Conservation (phyloP, 208 protist species). For the Wallacemonas sp. region DNA sequence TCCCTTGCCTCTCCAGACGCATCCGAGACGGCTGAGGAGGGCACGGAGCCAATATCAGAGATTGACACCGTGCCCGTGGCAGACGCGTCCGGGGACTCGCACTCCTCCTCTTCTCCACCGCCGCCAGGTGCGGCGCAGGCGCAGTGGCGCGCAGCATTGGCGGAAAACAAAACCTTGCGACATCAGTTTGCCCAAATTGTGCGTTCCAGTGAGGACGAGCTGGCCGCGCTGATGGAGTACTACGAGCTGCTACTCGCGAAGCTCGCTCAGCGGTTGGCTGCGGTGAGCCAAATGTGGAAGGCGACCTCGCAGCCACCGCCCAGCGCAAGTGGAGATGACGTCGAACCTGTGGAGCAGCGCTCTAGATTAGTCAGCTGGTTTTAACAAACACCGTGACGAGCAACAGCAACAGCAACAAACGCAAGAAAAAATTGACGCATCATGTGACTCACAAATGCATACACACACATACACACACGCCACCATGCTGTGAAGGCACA, state of each 20-base stretch:
- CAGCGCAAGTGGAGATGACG: not conserved
- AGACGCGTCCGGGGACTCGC: too few relatives aligned
- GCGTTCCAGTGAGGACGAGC: conserved; percentile 32
- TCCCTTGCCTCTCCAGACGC: too few relatives aligned
- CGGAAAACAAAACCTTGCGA: conserved; percentile 17
- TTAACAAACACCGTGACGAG: conserved; percentile 2
- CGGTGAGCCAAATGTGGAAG: conserved; percentile 8
- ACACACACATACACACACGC: too few relatives aligned
- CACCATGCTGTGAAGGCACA: too few relatives aligned
- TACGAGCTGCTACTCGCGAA: conserved; percentile 27
- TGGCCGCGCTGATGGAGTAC: conserved; percentile 33
- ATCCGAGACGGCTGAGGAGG: conserved; percentile 3
- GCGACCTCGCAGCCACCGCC: not conserved
- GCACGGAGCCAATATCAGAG: too few relatives aligned
- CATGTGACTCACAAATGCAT: too few relatives aligned
- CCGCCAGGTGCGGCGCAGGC: conserved; percentile 10
- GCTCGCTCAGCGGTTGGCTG: conserved; percentile 4
- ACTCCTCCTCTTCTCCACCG: too few relatives aligned
- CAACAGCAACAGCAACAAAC: conserved; percentile 17
- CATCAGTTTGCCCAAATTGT: conserved; percentile 23
- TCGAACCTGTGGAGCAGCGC: not conserved
- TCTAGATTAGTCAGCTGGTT: conserved; percentile 8
- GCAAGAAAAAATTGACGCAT: too few relatives aligned
- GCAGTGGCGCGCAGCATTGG: conserved; percentile 13
- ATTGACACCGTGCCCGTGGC: too few relatives aligned